These are phyloP conservation scores for Globisporangium sylvaticum DNA, from an alignment of 352 stramenopile genomes.

Conservation along the genomic window DNA sequence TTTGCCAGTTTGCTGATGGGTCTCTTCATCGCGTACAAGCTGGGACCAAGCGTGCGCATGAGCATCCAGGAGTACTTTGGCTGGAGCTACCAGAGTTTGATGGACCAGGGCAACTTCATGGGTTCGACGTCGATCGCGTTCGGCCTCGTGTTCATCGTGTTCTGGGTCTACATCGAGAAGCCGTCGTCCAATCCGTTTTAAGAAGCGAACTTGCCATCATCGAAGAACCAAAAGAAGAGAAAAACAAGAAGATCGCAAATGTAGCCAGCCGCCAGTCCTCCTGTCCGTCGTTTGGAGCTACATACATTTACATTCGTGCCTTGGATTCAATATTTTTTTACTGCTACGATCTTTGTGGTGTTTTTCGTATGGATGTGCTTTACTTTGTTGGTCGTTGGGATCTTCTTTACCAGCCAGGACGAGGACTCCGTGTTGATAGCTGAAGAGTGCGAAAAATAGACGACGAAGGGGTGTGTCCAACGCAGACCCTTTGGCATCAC, in stretches of 20 bases:
- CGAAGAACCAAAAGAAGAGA: background rate
- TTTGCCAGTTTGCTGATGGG: constrained; percentile 80
- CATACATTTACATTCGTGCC: constrained; percentile 13
- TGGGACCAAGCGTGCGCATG: constrained; percentile 78
- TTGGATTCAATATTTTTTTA: constrained; percentile 12
- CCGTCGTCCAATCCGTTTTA: constrained; percentile 80
- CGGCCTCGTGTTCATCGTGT: constrained; percentile 69
- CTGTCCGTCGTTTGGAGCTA: background rate
- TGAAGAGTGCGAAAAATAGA: too few relatives aligned
- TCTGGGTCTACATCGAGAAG: constrained; percentile 84
- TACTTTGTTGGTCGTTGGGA: too few relatives aligned
- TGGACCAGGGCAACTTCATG: constrained; percentile 82
- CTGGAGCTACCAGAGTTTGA: constrained; percentile 84
- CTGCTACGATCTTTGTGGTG: background rate
- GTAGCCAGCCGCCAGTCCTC: background rate
- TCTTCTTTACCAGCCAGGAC: too few relatives aligned
- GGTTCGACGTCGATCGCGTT: constrained; percentile 69
- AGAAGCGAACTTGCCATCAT: background rate
- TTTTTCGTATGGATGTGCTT: too few relatives aligned
- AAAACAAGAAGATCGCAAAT: constrained; percentile 8
- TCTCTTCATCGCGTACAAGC: constrained; percentile 76
- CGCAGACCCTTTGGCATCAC: too few relatives aligned
- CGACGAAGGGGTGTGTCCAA: too few relatives aligned
- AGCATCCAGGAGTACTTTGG: constrained; percentile 88
- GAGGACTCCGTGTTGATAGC: too few relatives aligned